Base-by-base conservation (phyloP, 495 filamentous ascomycete species). In the Talaromyces nanjingensis region DNA sequence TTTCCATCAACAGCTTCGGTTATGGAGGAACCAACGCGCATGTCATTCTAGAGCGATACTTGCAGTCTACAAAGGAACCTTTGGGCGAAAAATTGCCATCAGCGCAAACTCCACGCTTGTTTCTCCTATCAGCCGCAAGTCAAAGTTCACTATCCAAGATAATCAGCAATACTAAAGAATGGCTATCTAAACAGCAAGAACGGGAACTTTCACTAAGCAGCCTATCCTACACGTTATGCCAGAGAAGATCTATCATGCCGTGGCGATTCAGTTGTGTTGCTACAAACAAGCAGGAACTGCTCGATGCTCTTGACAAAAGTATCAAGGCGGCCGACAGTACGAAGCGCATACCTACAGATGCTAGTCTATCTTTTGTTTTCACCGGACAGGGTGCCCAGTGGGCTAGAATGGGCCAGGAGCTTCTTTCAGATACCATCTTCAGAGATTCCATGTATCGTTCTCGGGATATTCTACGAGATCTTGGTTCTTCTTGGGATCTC, bases 291-390 rank as follows among this genome's bases (percentile, higher is more conserved):
- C 18, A 8, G 4, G 62, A 63, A 29, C 60, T 62, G 6, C 12
- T 62, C 20, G 24, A 16, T 8, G 42, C 16, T 33, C 24, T 62
- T 27, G 59, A 20, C 42, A 34, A 14, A 25, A 25, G 25, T 25
- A 25, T 25, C 25, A 25, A 25, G 25, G 3, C 25, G 25, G 3
- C 25, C 25, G 12, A 62, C 9, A 12, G 9, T n/a, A 12, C 39
- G n/a, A 45, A 12, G 11, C 9, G n/a, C 39, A n/a, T 31, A 9
- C 5, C 7, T 31, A 6, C 37, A 14, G 24, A 27, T 11, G 11
- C 8, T 6, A 80, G 75, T 64, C 71, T 88, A 8, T 83, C 79
- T 0, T 89, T 91, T 66, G 75, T 84, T 39, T 91, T 90, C 66
- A 90, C 87, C 12, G 88, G 88, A 29, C 73, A 76, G 63, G 74